Evolutionary conservation across 306 rosid genomes (phyloP), one percentile per base, ranked within the genome.

Genomic region (Dalbergia oliveri): DNA sequence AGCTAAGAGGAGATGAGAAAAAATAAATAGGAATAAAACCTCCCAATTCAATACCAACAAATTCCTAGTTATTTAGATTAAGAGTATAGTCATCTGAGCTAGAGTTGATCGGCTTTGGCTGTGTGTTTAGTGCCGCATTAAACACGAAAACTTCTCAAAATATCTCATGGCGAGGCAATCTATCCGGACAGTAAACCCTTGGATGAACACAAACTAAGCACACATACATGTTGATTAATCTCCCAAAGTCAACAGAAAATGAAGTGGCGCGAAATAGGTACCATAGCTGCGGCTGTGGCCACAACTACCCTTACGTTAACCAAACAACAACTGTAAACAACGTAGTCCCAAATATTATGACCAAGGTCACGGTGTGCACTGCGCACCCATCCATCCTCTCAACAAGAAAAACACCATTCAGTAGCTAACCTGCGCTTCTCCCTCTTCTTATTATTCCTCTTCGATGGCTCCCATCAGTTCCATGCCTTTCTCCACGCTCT

Each of bases 261-360:
- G 98, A 93, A 87, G 86, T 79, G 91, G 93, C 91, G 89, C 88
- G 72, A 82, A 86, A 76, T 66, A 1, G 67, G 21, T 75, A 78
- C 94, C 98, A 84, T 73, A 59, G 10, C 83, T 73, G 58, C 77
- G 82, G 88, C 61, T 87, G 88, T 87, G 97, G 95, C 59, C 82
- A 71, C 73, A 78, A 87, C 83, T 15, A 8, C 6, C 26, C 70
- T 37, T 64, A 79, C 87, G 86, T 76, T 35, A 47, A 43, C 64
- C 63, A 37, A 37, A 16, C 51, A 69, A 31, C 51, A 69, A 16
- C 23, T 59, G 5, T 49, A 49, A 60, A 56, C 63, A 16, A 26
- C 3, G 6, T 3, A 23, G 11, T n/a, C 57, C 33, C 59, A 35
- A 75, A 56, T 18, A 41, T 39, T 51, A n/a, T 1, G 35, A 1